Evolutionary conservation across 2,329 filamentous ascomycete species (phyloP), one percentile per base, ranked within the genome.

Genomic region (Calonectria multiphialidica): DNA sequence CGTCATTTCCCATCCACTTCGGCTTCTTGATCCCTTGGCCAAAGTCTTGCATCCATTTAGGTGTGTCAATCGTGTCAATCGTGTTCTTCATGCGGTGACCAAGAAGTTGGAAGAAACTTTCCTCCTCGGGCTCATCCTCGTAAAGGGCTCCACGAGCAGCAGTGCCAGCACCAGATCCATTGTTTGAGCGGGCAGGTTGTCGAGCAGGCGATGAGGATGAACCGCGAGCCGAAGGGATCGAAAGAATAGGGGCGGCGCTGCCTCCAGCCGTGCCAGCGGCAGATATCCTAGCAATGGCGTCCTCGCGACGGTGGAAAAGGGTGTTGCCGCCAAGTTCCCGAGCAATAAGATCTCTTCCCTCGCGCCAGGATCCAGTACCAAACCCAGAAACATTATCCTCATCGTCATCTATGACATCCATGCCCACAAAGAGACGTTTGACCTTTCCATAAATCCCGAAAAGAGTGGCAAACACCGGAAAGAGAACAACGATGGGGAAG

Each of bases 51-150:
- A 98, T 86, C 95, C 96, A 98, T 75, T 92, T 92, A 0, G 97
- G 96, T 35, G 93, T 89, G 65, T 95, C 93, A 2, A 95, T 89
- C 0, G 92, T 93, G 73, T 98, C 96, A 65, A 98, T 91, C 0
- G 97, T 98, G 80, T 99, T 99, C 83, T 93, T 94, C 78, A 99
- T 92, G 42, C 96, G 90, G 80, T 97, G 94, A 0, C 94, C 92
- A 73, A 98, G 91, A 40, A 93, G 93, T 76, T 94, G 90, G 80
- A 98, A 95, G 82, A 98, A 95, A 75, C 93, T 95, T 67, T 95
- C 94, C 16, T 95, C 92, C 37, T 94, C 93, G 1, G 90, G 89
- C 9, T 89, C 88, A 0, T 90, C 89, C 23, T 89, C 82, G 35
- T 85, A 80, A 44, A 83, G 76, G 33, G 82, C 57, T 40, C 78